phyloP scores from a whole-genome alignment of 73 alveolate species.

The Paramecium bursaria region DNA sequence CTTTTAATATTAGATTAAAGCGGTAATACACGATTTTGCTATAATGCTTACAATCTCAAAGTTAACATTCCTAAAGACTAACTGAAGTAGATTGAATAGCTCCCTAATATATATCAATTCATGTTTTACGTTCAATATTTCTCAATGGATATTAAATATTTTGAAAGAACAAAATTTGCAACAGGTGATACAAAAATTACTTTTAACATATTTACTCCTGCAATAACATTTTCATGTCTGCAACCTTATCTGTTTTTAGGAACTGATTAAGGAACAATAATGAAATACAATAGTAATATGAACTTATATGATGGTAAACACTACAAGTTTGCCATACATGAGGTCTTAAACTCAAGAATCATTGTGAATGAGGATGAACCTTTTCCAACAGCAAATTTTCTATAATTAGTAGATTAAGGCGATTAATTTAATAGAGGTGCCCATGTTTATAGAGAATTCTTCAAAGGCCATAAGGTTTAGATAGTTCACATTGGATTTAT shows the following conservation, averaged over 20 bases:
- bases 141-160: neutral
- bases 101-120: constrained; percentile 16
- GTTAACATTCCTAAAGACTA: constrained; percentile 42
- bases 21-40: constrained; percentile 21
- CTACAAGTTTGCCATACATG: constrained; percentile 44
- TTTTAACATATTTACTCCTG: constrained; percentile 9
- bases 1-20: constrained; percentile 7
- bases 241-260: constrained; percentile 17
- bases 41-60: constrained; percentile 33
- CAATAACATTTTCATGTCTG: constrained; percentile 47
- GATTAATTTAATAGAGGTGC: constrained; percentile 42
- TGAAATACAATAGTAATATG: constrained; percentile 59
- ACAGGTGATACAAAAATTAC: neutral
- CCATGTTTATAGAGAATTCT: constrained; percentile 49
- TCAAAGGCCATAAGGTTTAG: constrained; percentile 11
- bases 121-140: constrained; percentile 50
- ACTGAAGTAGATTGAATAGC: constrained; percentile 22
- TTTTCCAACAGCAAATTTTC: constrained; percentile 29
- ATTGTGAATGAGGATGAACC: constrained; percentile 32
- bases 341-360: constrained; percentile 41
- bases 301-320: constrained; percentile 38
- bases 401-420: neutral
- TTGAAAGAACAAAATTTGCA: constrained; percentile 15
- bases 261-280: constrained; percentile 18
- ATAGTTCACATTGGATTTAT: constrained; percentile 29